Base-by-base conservation (phyloP, 345 rosid species). In the Noccaea bulbosa region DNA sequence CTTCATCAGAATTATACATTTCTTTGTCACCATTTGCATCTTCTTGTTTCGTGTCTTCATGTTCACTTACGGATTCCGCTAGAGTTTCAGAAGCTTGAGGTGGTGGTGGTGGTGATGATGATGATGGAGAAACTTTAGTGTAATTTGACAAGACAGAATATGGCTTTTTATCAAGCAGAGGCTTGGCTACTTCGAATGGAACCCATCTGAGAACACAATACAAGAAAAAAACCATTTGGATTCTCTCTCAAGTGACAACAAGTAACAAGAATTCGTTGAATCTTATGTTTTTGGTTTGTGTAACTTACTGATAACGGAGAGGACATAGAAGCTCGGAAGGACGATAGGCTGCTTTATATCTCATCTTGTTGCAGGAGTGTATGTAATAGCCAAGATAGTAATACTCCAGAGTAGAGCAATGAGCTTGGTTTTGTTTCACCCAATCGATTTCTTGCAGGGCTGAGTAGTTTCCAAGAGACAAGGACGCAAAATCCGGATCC, bases 281-380 rank as follows among this genome's bases (percentile, higher is more conserved):
- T 60, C 41, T 11, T 53, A 14, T 22, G 8, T 51, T 5, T 53
- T n/a, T 54, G 40, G 37, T 8, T 46, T 47, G 1, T 33, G 41
- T 27, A 70, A 84, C 96, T 76, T 87, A 93, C 98, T 79, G 82
- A 80, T 86, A 86, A 50, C 84, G 97, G 71, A 82, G 91, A 60
- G 97, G 98, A 62, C 98, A 93, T 32, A 93, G 91, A 75, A 93
- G 96, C 81, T 91, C 90, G 30, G 96, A 89, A 16, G 99, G 99
- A 67, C 73, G 49, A 83, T 93, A 91, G 5, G 91, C 94, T 50
- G 96, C 93, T 85, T 93, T 93, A 78, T 91, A 93, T 86, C 93
- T 91, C 99, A 91, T 93, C 81, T 91, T 93, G 81, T 74, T 74
- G 83, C 99, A 93, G 56, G 98, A 93, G 62, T 91, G 97, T 78